phyloP scores from a whole-genome alignment of 1,284 basidiomycete genomes.

The Marasmius fiardii region DNA sequence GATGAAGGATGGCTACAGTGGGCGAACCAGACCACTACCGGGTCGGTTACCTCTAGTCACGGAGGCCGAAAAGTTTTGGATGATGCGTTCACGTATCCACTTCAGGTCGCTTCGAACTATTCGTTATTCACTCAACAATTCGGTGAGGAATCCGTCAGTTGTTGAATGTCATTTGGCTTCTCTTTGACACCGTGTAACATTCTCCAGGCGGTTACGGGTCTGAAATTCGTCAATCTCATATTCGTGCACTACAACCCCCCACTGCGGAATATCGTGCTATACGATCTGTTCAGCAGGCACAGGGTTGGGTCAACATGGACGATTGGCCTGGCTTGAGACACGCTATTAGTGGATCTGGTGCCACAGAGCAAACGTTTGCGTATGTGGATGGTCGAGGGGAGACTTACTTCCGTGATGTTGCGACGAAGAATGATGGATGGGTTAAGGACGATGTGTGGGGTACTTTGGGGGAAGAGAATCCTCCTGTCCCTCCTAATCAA shows the following conservation, averaged over 20 bases:
- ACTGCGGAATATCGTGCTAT: conserved; percentile 25
- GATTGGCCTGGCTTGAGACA: conserved; percentile 34
- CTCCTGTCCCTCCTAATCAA: conserved; percentile 29
- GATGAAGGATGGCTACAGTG: conserved; percentile 41
- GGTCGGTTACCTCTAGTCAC: conserved; percentile 30
- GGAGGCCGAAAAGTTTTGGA: conserved; percentile 26
- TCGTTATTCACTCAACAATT: conserved; percentile 26
- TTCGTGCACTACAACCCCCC: conserved; percentile 28
- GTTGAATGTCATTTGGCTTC: background rate
- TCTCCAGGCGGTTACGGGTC: conserved; percentile 30
- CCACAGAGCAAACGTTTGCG: conserved; percentile 32
- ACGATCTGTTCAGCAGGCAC: conserved; percentile 30
- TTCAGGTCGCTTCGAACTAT: conserved; percentile 35
- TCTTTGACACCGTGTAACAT: background rate
- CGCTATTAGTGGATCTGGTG: conserved; percentile 34
- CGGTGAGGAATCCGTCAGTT: no score
- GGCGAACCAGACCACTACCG: conserved; percentile 31
- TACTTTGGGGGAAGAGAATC: conserved; percentile 27
- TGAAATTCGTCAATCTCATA: conserved; percentile 32
- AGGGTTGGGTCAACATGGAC: conserved; percentile 34
- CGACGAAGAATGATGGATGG: conserved; percentile 36
- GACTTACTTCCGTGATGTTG: conserved; percentile 32
- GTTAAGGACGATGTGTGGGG: conserved; percentile 34
- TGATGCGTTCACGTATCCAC: conserved; percentile 36
- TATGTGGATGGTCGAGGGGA: conserved; percentile 27